These are phyloP conservation scores for Acanthamoeba divionensis DNA, from an alignment of 208 protist genomes.

Conservation along the genomic window DNA sequence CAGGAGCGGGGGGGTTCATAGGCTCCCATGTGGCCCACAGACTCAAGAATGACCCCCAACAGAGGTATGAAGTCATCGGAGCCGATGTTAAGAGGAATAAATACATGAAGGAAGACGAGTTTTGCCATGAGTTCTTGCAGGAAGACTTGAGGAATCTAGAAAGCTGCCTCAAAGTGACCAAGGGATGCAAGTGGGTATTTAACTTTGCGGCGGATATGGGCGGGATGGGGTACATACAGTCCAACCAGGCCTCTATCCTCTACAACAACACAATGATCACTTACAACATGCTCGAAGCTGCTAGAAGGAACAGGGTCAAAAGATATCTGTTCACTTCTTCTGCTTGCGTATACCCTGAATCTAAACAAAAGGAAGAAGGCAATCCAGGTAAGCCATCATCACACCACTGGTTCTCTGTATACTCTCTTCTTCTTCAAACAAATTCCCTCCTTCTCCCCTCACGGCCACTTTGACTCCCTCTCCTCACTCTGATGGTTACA, in stretches of 20 bases:
- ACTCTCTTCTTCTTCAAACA: too few species aligned
- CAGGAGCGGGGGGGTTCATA: slow-evolving; percentile 85
- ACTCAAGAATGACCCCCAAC: slow-evolving; percentile 74
- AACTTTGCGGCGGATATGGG: slow-evolving; percentile 88
- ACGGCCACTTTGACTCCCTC: too few species aligned
- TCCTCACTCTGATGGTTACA: too few species aligned
- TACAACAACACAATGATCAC: slow-evolving; percentile 89
- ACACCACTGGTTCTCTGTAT: too few species aligned
- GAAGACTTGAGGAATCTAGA: slow-evolving; percentile 76
- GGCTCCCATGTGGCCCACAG: slow-evolving; percentile 79
- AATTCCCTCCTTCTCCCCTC: too few species aligned
- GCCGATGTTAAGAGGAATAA: slow-evolving; percentile 83
- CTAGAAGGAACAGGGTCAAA: slow-evolving; percentile 70
- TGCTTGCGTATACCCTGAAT: slow-evolving; percentile 86
- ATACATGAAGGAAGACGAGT: slow-evolving; percentile 79
- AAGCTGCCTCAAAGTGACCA: slow-evolving; percentile 71
- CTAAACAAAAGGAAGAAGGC: slow-evolving; percentile 72
- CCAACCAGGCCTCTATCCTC: slow-evolving; percentile 84
- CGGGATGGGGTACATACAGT: slow-evolving; percentile 87
- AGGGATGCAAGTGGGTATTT: slow-evolving; percentile 80
- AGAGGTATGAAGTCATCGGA: slow-evolving; percentile 66
- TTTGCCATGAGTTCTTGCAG: slow-evolving; percentile 81
- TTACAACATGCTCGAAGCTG: slow-evolving; percentile 83
- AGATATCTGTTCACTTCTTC: slow-evolving; percentile 80
- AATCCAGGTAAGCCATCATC: slow-evolving; percentile 24